Evolutionary conservation across 176 grass and related monocot species (phyloP).

Genomic region (Carex kokanica): DNA sequence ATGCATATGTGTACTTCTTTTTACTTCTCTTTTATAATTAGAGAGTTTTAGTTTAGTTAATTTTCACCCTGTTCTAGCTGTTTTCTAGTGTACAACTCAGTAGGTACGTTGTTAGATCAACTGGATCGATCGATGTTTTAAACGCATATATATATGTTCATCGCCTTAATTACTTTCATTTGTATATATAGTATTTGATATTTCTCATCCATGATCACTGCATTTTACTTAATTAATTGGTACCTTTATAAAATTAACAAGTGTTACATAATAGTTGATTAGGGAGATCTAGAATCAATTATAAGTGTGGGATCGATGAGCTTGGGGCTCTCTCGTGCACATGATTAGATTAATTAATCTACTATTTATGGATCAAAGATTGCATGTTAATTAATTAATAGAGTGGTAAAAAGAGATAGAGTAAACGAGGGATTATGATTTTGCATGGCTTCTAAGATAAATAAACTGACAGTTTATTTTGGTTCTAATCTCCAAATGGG

Average conservation of each 20-base stretch:
- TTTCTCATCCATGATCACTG: not conserved
- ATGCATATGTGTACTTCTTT: not conserved
- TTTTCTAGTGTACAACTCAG: slow-evolving; percentile 26
- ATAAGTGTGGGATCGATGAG: not conserved
- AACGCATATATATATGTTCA: not conserved
- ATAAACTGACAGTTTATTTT: slow-evolving; percentile 30
- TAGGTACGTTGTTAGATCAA: slow-evolving; percentile 15
- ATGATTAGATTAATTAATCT: slow-evolving; percentile 6
- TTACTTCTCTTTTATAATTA: slow-evolving; percentile 10
- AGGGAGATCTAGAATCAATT: not conserved
- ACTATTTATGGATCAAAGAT: not conserved
- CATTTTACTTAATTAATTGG: not conserved
- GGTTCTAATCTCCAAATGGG: slow-evolving; percentile 33
- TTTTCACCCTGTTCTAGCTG: not conserved
- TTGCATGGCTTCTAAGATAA: slow-evolving; percentile 44
- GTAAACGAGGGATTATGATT: slow-evolving; percentile 10
- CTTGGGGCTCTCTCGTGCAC: not conserved
- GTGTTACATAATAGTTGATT: not conserved
- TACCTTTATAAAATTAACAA: slow-evolving; percentile 8
- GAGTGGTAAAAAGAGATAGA: not conserved
- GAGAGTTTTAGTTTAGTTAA: slow-evolving; percentile 20
- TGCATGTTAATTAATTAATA: not conserved
- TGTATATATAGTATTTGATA: slow-evolving; percentile 1
- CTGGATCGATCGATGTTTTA: not conserved
- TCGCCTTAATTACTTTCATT: not conserved